Conservation (phyloP, 495 filamentous ascomycete species). For the Lasiosphaeriaceae sp. region DNA sequence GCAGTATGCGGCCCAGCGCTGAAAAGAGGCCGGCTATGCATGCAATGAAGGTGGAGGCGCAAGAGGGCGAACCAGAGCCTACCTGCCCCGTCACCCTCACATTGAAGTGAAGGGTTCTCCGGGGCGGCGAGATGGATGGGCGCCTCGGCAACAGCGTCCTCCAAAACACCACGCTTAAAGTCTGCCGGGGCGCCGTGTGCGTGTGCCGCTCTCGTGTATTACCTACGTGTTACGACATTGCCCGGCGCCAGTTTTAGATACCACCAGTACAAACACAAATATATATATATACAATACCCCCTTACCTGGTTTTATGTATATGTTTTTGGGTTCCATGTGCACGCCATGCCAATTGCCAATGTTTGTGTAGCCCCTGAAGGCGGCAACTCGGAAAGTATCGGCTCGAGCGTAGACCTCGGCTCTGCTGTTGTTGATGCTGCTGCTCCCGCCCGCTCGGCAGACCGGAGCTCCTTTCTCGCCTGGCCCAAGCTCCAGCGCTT, state of each 20-base stretch:
- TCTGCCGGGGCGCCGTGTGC: neutral
- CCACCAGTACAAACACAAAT: neutral
- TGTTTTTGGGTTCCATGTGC: too few relatives aligned
- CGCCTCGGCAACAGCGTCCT: neutral
- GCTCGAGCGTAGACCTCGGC: conserved; percentile 1
- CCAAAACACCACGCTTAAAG: neutral
- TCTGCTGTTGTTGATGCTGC: too few relatives aligned
- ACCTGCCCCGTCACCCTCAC: neutral
- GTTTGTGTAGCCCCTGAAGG: too few relatives aligned
- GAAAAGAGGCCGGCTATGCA: neutral
- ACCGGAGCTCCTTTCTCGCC: conserved; percentile 25
- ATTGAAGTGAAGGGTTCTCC: neutral
- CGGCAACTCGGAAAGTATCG: conserved; percentile 25
- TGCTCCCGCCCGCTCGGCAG: conserved; percentile 29
- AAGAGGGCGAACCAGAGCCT: neutral
- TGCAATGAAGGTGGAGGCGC: neutral
- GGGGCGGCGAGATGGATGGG: too few relatives aligned
- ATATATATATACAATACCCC: neutral
- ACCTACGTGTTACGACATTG: neutral
- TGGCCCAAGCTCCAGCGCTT: conserved; percentile 20
- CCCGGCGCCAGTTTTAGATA: neutral
- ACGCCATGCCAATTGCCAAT: too few relatives aligned
- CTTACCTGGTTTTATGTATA: neutral
- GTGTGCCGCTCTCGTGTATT: neutral
- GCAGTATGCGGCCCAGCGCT: neutral